Conservation (phyloP, 129 eudicot species). For the Scalesia atractyloides region DNA sequence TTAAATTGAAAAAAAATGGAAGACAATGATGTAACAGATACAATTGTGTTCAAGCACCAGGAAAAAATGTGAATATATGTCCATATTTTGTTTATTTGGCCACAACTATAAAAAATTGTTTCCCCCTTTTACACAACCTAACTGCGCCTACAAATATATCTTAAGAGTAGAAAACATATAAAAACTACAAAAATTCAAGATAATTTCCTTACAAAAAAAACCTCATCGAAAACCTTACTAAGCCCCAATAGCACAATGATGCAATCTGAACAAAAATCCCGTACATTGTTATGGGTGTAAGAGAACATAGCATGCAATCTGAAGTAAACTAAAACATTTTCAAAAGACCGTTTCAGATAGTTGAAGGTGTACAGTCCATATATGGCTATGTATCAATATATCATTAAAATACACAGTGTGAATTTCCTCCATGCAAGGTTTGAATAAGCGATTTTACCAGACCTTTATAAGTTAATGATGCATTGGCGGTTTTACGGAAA, state of each 20-base stretch:
- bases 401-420: neutral
- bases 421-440: neutral
- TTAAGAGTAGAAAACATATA: neutral
- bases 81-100: neutral
- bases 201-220: neutral
- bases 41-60: neutral
- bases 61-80: neutral
- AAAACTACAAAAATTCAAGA: neutral
- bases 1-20: neutral
- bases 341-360: neutral
- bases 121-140: slow-evolving; percentile 1
- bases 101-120: neutral
- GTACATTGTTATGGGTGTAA: neutral
- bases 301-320: neutral
- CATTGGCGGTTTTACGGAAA: neutral
- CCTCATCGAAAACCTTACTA: neutral
- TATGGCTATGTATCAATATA: neutral
- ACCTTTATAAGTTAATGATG: neutral
- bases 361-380: neutral
- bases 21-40: neutral
- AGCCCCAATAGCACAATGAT: neutral
- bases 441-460: neutral
- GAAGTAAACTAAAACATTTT: neutral
- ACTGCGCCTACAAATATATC: neutral
- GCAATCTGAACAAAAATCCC: neutral